phyloP scores from a whole-genome alignment of 2,329 filamentous ascomycete genomes.

The Ceratocystis harringtonii region DNA sequence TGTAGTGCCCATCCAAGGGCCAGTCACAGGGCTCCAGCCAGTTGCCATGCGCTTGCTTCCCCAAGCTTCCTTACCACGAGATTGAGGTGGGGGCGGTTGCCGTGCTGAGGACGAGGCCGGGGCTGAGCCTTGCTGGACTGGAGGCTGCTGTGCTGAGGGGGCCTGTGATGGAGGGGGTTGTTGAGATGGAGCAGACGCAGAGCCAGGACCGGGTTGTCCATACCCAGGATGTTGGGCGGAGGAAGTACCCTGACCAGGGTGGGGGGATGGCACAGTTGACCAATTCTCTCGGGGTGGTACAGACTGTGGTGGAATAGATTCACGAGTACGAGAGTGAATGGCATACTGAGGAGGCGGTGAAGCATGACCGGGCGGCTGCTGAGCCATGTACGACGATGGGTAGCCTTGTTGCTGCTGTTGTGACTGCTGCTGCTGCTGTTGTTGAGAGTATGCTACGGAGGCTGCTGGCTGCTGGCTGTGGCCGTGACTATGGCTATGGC shows the following conservation, averaged over 20 bases:
- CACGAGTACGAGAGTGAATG: slow-evolving; percentile 8
- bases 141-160: not conserved
- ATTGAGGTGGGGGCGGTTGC: not conserved
- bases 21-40: not conserved
- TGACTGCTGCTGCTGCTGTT: slow-evolving; percentile 20
- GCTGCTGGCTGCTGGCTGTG: slow-evolving; percentile 12
- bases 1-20: not conserved
- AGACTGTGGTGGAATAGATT: not conserved
- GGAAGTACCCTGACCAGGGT: not conserved
- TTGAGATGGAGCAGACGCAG: slow-evolving; percentile 3
- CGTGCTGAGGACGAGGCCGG: not conserved
- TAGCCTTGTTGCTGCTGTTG: slow-evolving; percentile 13
- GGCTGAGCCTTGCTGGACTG: slow-evolving; percentile 1
- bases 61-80: not conserved
- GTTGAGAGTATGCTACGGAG: slow-evolving; percentile 10
- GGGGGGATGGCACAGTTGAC: not conserved
- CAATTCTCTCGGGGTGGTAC: slow-evolving; percentile 6
- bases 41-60: not conserved
- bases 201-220: not conserved
- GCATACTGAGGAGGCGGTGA: slow-evolving; percentile 12
- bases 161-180: not conserved
- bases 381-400: slow-evolving; percentile 4
- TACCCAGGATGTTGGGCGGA: not conserved
- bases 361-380: slow-evolving; percentile 17
- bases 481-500: slow-evolving; percentile 16